Conservation (phyloP, 225 moss, liverwort and hornwort genomes). For the Polytrichum commune region DNA sequence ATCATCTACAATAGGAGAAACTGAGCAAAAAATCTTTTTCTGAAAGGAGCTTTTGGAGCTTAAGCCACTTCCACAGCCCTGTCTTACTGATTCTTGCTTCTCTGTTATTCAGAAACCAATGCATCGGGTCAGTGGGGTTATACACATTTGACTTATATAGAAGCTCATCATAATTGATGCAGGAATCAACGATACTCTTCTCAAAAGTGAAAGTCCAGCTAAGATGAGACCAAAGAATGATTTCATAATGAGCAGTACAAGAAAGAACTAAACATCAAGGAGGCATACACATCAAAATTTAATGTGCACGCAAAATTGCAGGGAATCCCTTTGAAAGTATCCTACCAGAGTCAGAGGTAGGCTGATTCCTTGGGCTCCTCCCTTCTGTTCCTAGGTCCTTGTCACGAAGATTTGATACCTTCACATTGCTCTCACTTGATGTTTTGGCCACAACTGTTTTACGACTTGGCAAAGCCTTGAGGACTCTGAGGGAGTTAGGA, state of each 20-base stretch:
- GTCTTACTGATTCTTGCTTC: constrained; percentile 18
- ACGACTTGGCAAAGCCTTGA: constrained; percentile 24
- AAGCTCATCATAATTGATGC: too few species aligned
- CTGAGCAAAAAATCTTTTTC: constrained; percentile 38
- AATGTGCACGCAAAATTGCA: too few species aligned
- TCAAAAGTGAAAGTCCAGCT: not conserved
- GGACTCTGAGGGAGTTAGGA: constrained; percentile 11
- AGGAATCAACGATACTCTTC: not conserved
- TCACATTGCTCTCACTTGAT: constrained; percentile 15
- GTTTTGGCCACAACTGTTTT: constrained; percentile 11
- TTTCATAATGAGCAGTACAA: too few species aligned
- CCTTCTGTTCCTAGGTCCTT: constrained; percentile 25
- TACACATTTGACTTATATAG: too few species aligned
- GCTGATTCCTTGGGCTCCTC: constrained; percentile 21
- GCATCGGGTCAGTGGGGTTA: not conserved
- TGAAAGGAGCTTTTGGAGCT: constrained; percentile 26
- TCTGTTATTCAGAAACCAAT: constrained; percentile 9
- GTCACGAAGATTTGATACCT: not conserved
- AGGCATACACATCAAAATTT: too few species aligned
- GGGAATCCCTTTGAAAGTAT: not conserved
- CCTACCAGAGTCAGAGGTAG: constrained; percentile 23
- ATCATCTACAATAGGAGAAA: constrained; percentile 31
- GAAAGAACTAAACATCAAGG: too few species aligned
- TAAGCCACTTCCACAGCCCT: constrained; percentile 17
- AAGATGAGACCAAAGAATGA: too few species aligned